Percentiles rank a stretch among this genome's conserved stretches.
Conservation (phyloP, 2,329 filamentous ascomycete species). For the Emericellopsis cladophorae region DNA sequence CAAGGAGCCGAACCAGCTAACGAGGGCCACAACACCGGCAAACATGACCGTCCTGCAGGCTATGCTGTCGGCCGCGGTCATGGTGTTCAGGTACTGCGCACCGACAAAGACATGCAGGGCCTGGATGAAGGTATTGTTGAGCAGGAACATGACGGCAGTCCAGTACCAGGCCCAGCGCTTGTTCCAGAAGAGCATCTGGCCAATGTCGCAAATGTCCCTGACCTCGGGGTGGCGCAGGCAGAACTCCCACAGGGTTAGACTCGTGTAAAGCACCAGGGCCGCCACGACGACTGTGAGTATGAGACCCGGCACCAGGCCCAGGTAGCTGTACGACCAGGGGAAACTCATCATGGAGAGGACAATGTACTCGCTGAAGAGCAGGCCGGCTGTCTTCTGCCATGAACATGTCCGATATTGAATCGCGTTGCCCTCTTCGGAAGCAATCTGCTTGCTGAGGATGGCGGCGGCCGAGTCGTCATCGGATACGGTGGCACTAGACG, state of each 20-base stretch:
- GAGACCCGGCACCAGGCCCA: slow-evolving; percentile 74
- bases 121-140: slow-evolving; percentile 91
- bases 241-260: slow-evolving; percentile 57
- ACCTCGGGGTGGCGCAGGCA: slow-evolving; percentile 84
- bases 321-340: slow-evolving; percentile 79
- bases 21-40: slow-evolving; percentile 57
- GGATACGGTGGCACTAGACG: background rate
- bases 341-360: slow-evolving; percentile 91
- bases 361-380: slow-evolving; percentile 93
- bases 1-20: slow-evolving; percentile 69
- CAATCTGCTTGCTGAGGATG: slow-evolving; percentile 55
- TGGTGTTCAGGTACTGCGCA: slow-evolving; percentile 82
- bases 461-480: slow-evolving; percentile 24
- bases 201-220: slow-evolving; percentile 86
- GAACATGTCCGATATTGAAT: slow-evolving; percentile 91
- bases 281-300: slow-evolving; percentile 75
- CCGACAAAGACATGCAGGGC: slow-evolving; percentile 72
- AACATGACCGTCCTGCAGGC: slow-evolving; percentile 69
- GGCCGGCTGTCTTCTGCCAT: slow-evolving; percentile 86
- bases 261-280: slow-evolving; percentile 68
- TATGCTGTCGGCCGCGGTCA: slow-evolving; percentile 54
- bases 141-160: slow-evolving; percentile 73
- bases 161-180: slow-evolving; percentile 59
- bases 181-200: slow-evolving; percentile 88
- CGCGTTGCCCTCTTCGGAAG: slow-evolving; percentile 59